These are phyloP conservation scores for Exophiala viscosa DNA, from an alignment of 2,329 filamentous ascomycete genomes.

Conservation along the genomic window DNA sequence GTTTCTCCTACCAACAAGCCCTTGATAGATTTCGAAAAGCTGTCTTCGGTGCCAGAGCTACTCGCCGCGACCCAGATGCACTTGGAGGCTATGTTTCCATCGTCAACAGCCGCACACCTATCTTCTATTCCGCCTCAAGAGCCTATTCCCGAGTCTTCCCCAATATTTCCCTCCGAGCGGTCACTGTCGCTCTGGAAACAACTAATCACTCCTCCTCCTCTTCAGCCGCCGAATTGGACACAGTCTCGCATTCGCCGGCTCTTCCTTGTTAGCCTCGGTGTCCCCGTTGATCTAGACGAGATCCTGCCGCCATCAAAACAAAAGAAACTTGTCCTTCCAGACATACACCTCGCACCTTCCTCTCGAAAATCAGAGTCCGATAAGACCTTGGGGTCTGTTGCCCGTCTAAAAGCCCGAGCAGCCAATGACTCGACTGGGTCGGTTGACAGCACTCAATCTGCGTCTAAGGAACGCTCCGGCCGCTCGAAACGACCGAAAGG, in stretches of 20 bases:
- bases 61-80: constrained; percentile 36
- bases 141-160: constrained; percentile 41
- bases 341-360: constrained; percentile 59
- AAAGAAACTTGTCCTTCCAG: constrained; percentile 92
- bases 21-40: constrained; percentile 52
- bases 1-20: constrained; percentile 7
- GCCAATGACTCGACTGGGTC: constrained; percentile 33
- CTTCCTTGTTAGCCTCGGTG: constrained; percentile 91
- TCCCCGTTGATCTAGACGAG: constrained; percentile 94
- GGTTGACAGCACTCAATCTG: constrained; percentile 33
- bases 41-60: constrained; percentile 45
- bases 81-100: constrained; percentile 45
- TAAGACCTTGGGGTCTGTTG: constrained; percentile 43
- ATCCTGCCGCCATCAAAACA: constrained; percentile 96
- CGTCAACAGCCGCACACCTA: constrained; percentile 33
- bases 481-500: constrained; percentile 51
- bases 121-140: constrained; percentile 36
- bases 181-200: constrained; percentile 94
- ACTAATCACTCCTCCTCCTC: constrained; percentile 85
- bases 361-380: constrained; percentile 56
- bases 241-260: constrained; percentile 89
- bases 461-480: constrained; percentile 24
- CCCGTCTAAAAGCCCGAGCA: constrained; percentile 34
- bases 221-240: constrained; percentile 97
- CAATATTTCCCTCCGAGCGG: constrained; percentile 77